Base-by-base conservation (phyloP, 176 grass and related monocot species). In the Poa annua region DNA sequence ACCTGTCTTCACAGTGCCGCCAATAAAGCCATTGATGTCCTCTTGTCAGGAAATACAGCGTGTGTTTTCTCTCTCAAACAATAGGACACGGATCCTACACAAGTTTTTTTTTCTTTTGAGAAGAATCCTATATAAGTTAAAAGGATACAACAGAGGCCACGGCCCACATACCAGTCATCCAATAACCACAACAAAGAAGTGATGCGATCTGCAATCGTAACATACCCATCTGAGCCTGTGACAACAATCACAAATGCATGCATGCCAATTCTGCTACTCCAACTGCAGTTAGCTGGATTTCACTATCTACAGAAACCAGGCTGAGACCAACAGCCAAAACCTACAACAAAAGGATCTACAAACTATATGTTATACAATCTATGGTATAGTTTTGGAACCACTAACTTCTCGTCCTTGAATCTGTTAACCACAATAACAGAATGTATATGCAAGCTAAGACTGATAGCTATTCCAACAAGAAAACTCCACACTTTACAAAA, bases 351-450 rank as follows among this genome's bases (percentile, higher is more conserved):
- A 38, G 20, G 32, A 29, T 45, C 32, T 56, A 69, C 51, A 77
- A 55, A 44, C 73, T 41, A 67, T 42, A 66, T 62, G 47, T 22
- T 45, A 20, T 59, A 71, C 50, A 72, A 72, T 32, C 33, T 25
- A 75, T 83, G 44, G 19, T 50, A 50, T 83, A 29, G 36, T 82
- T 47, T 67, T 45, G 74, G 66, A 79, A 41, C 14, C 60, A n/a
- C 29, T n/a, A 78, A 78, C 20, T 50, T 11, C 4, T 16, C 66
- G 47, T 59, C 65, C 15, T 84, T 44, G 66, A 48, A 82, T 82
- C 57, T 81, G 45, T 66, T 36, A 85, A 91, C 64, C 15, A 87
- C 80, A 91, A 65, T 25, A 89, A 87, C 71, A 64, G 34, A 89
- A 42, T 86, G 49, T 79, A 52, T 75, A 61, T 17, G 56, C 14